These are phyloP conservation scores for Dendrostoma leiphaemia DNA, from an alignment of 2,329 filamentous ascomycete genomes.

Conservation along the genomic window DNA sequence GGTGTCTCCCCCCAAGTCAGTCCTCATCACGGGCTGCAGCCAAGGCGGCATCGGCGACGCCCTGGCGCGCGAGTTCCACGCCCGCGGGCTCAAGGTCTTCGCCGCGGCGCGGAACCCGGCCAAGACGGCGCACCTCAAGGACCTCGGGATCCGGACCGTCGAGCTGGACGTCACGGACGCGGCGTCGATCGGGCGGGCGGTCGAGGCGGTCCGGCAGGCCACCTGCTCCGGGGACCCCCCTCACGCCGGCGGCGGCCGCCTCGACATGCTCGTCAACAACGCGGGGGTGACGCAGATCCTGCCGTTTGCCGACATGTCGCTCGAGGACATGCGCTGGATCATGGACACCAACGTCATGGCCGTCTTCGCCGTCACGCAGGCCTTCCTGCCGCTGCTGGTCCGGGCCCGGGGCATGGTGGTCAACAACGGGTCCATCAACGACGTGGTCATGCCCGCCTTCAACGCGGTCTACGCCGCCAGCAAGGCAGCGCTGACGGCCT, in stretches of 20 bases:
- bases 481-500: slow-evolving; percentile 39
- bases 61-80: slow-evolving; percentile 37
- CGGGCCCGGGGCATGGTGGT: slow-evolving; percentile 32
- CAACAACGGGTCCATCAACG: slow-evolving; percentile 35
- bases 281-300: slow-evolving; percentile 32
- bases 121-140: slow-evolving; percentile 30
- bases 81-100: slow-evolving; percentile 35
- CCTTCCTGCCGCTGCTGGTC: slow-evolving; percentile 37
- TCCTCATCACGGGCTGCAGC: slow-evolving; percentile 39
- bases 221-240: no score
- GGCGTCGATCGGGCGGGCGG: slow-evolving; percentile 30
- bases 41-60: slow-evolving; percentile 39
- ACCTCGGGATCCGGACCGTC: slow-evolving; percentile 35
- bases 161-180: slow-evolving; percentile 38
- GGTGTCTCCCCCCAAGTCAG: slow-evolving; percentile 13
- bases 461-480: slow-evolving; percentile 39
- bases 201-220: slow-evolving; percentile 29
- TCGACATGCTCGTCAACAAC: slow-evolving; percentile 45
- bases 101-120: slow-evolving; percentile 36
- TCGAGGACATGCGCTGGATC: slow-evolving; percentile 27
- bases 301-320: slow-evolving; percentile 32
- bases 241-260: slow-evolving; percentile 29
- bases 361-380: slow-evolving; percentile 35
- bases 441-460: slow-evolving; percentile 34
- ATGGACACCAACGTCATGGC: slow-evolving; percentile 40